Base-by-base conservation (phyloP, 2,329 filamentous ascomycete genomes). In the Calycina herbarum region DNA sequence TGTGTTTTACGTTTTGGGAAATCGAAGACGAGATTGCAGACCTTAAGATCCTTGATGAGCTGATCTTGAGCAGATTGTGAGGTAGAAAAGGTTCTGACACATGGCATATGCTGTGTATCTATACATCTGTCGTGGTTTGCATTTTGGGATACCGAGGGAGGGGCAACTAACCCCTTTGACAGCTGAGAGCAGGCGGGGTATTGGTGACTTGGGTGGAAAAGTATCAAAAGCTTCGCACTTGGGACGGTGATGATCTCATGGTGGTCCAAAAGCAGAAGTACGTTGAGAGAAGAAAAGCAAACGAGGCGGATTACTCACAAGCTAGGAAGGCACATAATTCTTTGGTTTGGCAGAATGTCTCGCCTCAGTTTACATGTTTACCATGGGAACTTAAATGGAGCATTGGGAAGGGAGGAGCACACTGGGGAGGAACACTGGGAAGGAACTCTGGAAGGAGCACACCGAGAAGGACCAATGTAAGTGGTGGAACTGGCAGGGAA, bases 1-100 rank as follows among this genome's bases (percentile, higher is more conserved):
- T 29, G 59, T 61, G 38, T 33, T 61, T 48, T 48, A 15, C 40
- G 59, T 51, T 61, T 48, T 40, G 15, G 57, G 59, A 51, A 61
- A 27, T 51, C 24, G 8, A 29, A 40, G 40, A 48, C 38, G 35
- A 33, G 24, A 31, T 33, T 51, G 6, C 5, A 57, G 27, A 29
- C 15, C 27, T 33, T 17, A 11, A 57, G 54, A 57, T 57, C 54
- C 31, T 35, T 61, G 59, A 48, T 27, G 29, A 27, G 59, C 38
- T 45, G 40, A 40, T 20, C 20, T 27, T 29, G 42, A 33, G 38
- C 57, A 48, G 5, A 10, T 17, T 35, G 59, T 48, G 59, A 33
- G 29, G 13, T 29, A 27, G n/a, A 20, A 40, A 61, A 24, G 40
- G 29, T 57, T 57, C 10, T 31, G 54, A 57, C 27, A 57, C 54